phyloP scores from a whole-genome alignment of 2,329 filamentous ascomycete species.

The Xylaria arbuscula region DNA sequence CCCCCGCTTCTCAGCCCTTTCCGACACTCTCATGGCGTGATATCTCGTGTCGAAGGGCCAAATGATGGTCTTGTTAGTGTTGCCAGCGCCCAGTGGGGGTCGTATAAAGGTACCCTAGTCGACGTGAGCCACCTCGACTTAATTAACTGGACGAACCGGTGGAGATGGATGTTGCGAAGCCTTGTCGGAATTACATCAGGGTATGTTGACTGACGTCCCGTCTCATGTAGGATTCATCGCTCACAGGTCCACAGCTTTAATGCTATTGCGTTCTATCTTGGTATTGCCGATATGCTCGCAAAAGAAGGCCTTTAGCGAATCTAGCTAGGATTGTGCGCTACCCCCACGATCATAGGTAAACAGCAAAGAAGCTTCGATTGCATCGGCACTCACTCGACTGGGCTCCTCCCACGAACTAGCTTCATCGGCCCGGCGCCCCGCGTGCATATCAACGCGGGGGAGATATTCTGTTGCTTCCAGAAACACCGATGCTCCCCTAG shows the following conservation, averaged over 20 bases:
- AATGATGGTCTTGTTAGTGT: constrained; percentile 78
- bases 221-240: constrained; percentile 2
- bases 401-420: neutral
- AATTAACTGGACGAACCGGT: constrained; percentile 74
- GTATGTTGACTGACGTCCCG: constrained; percentile 53
- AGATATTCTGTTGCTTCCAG: neutral
- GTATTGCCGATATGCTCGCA: constrained; percentile 76
- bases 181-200: constrained; percentile 63
- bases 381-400: neutral
- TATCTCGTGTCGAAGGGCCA: constrained; percentile 64
- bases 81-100: constrained; percentile 69
- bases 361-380: constrained; percentile 1
- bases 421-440: neutral
- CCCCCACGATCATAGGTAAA: neutral
- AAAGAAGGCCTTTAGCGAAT: constrained; percentile 65
- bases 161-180: constrained; percentile 66
- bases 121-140: constrained; percentile 72
- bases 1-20: constrained; percentile 75
- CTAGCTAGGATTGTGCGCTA: neutral
- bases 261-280: constrained; percentile 74
- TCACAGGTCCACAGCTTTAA: constrained; percentile 63
- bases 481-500: neutral
- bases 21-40: constrained; percentile 62
- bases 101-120: constrained; percentile 71
- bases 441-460: neutral